These are phyloP conservation scores for Camelina sativa DNA, from an alignment of 345 rosid genomes.

Conservation along the genomic window DNA sequence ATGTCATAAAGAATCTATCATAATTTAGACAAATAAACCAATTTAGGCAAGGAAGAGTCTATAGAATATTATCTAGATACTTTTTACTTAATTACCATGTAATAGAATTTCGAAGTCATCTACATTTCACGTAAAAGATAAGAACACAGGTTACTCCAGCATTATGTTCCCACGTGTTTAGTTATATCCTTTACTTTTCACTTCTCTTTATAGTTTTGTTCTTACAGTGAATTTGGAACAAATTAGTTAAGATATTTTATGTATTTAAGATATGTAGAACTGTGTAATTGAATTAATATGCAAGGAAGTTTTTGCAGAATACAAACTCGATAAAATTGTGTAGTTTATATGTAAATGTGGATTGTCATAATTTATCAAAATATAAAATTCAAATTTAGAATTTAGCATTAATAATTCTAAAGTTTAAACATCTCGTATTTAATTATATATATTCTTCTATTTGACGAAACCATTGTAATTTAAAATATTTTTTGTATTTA, in stretches of 20 bases:
- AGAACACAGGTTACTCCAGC: conserved; percentile 11
- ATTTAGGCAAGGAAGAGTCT: background rate
- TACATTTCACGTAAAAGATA: conserved; percentile 26
- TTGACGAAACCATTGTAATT: background rate
- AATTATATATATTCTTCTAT: background rate
- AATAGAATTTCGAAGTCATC: background rate
- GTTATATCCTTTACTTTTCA: background rate
- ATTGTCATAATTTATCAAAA: background rate
- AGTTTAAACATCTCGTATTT: no score
- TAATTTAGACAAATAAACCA: background rate
- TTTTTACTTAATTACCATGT: background rate
- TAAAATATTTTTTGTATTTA: background rate
- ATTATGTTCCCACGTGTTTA: conserved; percentile 21
- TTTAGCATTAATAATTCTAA: background rate
- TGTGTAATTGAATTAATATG: no score
- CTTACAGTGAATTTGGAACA: background rate
- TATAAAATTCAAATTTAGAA: background rate
- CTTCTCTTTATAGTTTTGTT: background rate
- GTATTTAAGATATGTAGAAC: background rate
- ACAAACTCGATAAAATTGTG: background rate
- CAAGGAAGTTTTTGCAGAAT: background rate
- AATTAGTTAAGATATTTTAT: background rate
- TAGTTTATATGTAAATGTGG: background rate
- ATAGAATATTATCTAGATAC: background rate
- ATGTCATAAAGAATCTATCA: conserved; percentile 20